phyloP scores from a whole-genome alignment of 1,284 basidiomycete species.

The Pseudozyma pruni region DNA sequence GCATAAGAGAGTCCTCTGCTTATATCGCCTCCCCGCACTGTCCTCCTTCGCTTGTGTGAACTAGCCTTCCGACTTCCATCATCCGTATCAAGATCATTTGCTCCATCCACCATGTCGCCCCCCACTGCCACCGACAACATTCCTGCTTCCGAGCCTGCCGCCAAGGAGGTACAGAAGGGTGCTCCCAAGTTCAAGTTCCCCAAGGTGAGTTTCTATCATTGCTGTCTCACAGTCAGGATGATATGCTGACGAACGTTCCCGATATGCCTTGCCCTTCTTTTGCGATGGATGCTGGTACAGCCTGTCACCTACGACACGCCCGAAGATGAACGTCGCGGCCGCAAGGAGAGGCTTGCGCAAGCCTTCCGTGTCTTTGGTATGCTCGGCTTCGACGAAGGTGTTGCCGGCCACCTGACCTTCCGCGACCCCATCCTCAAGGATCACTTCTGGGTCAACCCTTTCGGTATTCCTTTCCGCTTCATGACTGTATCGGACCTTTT shows the following conservation, averaged over 20 bases:
- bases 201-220: constrained; percentile 21
- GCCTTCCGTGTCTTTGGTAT: constrained; percentile 73
- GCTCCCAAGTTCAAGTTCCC: constrained; percentile 54
- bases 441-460: constrained; percentile 71
- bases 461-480: constrained; percentile 52
- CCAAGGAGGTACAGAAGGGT: constrained; percentile 52
- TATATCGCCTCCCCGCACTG: too few species aligned
- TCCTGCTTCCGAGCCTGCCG: constrained; percentile 34
- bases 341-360: constrained; percentile 73
- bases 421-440: constrained; percentile 72
- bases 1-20: too few species aligned
- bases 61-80: background rate
- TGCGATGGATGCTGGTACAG: background rate
- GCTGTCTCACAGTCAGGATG: background rate
- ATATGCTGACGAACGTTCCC: too few species aligned
- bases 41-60: background rate
- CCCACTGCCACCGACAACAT: constrained; percentile 47
- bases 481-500: constrained; percentile 56
- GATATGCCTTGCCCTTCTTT: background rate
- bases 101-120: constrained; percentile 26
- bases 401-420: constrained; percentile 73
- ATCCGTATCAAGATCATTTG: background rate
- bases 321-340: constrained; percentile 71
- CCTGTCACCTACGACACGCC: constrained; percentile 69
- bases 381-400: constrained; percentile 74